Conservation (phyloP, 805 yeast genomes). For the Pichia phayaonensis region DNA sequence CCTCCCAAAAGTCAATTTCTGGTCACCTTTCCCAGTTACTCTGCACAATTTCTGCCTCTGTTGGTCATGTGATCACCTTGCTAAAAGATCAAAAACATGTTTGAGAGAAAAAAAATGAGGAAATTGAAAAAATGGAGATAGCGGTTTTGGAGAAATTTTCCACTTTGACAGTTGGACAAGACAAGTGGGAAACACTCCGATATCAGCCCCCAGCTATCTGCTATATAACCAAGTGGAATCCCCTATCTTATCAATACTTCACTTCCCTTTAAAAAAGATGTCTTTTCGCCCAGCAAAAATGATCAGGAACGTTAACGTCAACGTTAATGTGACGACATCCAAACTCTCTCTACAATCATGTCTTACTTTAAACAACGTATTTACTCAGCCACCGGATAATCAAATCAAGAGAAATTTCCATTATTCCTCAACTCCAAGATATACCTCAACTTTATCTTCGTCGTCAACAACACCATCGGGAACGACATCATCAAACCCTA, state of each 20-base stretch:
- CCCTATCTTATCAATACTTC: not conserved
- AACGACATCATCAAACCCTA: not conserved
- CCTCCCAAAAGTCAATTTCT: not conserved
- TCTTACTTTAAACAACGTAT: conserved; percentile 16
- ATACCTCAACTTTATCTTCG: not conserved
- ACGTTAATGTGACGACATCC: not conserved
- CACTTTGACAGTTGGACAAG: not conserved
- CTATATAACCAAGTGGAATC: not conserved
- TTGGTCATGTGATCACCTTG: not conserved
- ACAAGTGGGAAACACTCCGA: not conserved
- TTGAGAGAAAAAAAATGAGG: not conserved
- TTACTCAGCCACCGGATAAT: conserved; percentile 14
- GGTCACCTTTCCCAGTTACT: not conserved
- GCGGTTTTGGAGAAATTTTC: not conserved
- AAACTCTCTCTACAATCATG: conserved; percentile 17
- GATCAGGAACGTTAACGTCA: conserved; percentile 15
- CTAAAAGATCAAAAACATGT: not conserved
- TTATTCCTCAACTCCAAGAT: not conserved
- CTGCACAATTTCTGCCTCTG: not conserved
- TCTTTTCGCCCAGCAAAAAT: conserved; percentile 4
- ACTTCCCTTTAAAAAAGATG: not conserved
- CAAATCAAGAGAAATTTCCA: conserved; percentile 3
- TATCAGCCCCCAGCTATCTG: not conserved
- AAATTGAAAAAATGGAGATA: not conserved
- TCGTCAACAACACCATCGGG: not conserved